Conservation (phyloP, 176 grass and related monocot species). For the Musa acuminata region DNA sequence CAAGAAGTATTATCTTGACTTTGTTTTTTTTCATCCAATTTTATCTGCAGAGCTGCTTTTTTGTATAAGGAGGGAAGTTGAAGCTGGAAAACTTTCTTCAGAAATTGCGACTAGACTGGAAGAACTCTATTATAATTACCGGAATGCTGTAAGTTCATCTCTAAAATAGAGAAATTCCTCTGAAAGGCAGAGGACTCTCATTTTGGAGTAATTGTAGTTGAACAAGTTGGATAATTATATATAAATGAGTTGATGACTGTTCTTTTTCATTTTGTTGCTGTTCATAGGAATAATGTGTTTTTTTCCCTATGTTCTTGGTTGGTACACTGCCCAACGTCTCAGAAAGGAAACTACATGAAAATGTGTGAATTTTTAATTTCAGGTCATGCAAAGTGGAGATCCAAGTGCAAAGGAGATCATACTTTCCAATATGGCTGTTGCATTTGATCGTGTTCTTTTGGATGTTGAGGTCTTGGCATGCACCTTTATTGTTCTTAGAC, state of each 20-base stretch:
- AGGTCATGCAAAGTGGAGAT: slow-evolving; percentile 71
- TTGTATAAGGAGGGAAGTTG: slow-evolving; percentile 54
- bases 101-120: slow-evolving; percentile 55
- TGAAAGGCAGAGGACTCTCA: too few relatives aligned
- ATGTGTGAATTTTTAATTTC: background rate
- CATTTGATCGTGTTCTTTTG: slow-evolving; percentile 71
- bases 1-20: too few relatives aligned
- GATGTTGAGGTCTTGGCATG: slow-evolving; percentile 50
- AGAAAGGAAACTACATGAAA: background rate
- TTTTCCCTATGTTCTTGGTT: background rate
- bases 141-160: slow-evolving; percentile 46
- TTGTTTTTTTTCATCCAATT: too few relatives aligned
- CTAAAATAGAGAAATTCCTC: background rate
- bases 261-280: too few relatives aligned
- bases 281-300: too few relatives aligned
- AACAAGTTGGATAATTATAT: too few relatives aligned
- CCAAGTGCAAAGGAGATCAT: slow-evolving; percentile 64
- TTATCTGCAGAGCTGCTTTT: slow-evolving; percentile 51
- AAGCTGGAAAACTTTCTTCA: slow-evolving; percentile 49
- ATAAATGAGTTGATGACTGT: too few relatives aligned
- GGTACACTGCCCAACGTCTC: background rate
- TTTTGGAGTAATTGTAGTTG: too few relatives aligned
- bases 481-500: slow-evolving; percentile 13
- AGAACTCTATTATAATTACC: slow-evolving; percentile 74
- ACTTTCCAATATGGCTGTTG: slow-evolving; percentile 62